These are phyloP conservation scores for Opeltia flavorubescens DNA, from an alignment of 495 filamentous ascomycete genomes.

Conservation along the genomic window DNA sequence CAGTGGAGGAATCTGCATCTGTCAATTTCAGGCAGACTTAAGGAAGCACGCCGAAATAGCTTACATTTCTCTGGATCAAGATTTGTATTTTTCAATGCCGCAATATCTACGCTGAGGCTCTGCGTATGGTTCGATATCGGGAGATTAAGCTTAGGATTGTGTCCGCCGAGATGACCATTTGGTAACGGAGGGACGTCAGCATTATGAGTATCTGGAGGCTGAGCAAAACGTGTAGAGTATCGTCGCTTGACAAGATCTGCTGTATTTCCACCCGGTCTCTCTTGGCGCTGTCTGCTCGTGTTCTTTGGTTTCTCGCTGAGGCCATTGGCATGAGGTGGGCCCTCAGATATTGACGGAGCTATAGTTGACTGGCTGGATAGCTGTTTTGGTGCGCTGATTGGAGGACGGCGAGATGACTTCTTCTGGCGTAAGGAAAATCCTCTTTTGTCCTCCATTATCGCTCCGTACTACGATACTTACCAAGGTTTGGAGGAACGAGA, in stretches of 20 bases:
- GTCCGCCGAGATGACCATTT: background rate
- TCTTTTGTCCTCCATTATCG: slow-evolving; percentile 56
- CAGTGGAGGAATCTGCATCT: slow-evolving; percentile 50
- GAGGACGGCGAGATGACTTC: slow-evolving; percentile 51
- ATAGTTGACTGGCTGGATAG: slow-evolving; percentile 47
- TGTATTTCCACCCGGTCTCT: slow-evolving; percentile 28
- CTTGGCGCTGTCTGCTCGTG: background rate
- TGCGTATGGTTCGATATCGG: slow-evolving; percentile 27
- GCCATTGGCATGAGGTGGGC: background rate
- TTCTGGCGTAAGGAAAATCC: slow-evolving; percentile 84
- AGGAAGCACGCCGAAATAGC: slow-evolving; percentile 10
- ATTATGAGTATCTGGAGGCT: slow-evolving; percentile 55
- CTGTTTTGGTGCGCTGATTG: slow-evolving; percentile 73
- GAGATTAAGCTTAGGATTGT: slow-evolving; percentile 29
- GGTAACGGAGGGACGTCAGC: slow-evolving; percentile 55
- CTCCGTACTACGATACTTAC: too few species aligned
- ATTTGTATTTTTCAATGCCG: slow-evolving; percentile 65
- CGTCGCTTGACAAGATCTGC: slow-evolving; percentile 87
- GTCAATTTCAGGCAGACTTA: background rate
- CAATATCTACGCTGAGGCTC: slow-evolving; percentile 46
- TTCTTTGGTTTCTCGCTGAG: background rate
- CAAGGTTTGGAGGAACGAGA: too few species aligned
- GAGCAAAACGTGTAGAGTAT: slow-evolving; percentile 84
- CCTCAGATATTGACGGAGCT: background rate
- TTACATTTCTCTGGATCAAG: slow-evolving; percentile 51